Conservation (phyloP, 2,329 filamentous ascomycete genomes). For the Pseudogymnoascus sp. region DNA sequence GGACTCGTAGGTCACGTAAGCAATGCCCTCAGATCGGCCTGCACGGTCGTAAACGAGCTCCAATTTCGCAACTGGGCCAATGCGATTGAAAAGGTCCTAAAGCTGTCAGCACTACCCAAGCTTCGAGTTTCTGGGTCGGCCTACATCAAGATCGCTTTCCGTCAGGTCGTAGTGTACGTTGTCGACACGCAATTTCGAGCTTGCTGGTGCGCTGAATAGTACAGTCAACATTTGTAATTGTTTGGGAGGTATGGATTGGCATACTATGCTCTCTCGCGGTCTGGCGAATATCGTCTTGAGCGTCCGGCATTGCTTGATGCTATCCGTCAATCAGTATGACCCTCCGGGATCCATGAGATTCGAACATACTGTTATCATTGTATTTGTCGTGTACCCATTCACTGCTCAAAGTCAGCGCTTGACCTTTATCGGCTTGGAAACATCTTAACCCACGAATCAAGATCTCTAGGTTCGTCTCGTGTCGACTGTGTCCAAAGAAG, state of each 20-base stretch:
- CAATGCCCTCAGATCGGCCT: slow-evolving; percentile 77
- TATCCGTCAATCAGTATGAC: not conserved
- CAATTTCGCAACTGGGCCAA: slow-evolving; percentile 62
- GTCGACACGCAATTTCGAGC: slow-evolving; percentile 71
- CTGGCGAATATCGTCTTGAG: slow-evolving; percentile 23
- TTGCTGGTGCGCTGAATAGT: slow-evolving; percentile 40
- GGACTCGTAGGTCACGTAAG: slow-evolving; percentile 71
- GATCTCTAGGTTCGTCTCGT: slow-evolving; percentile 55
- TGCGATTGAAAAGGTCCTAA: slow-evolving; percentile 72
- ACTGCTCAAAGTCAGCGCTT: slow-evolving; percentile 34
- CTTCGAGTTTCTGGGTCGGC: slow-evolving; percentile 13
- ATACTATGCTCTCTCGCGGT: slow-evolving; percentile 22
- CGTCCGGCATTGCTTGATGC: not conserved
- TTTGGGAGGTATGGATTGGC: slow-evolving; percentile 6
- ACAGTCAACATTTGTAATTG: slow-evolving; percentile 8
- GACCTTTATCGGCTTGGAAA: not conserved
- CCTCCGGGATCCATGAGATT: not conserved
- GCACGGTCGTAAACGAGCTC: slow-evolving; percentile 77
- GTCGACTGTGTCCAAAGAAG: slow-evolving; percentile 46
- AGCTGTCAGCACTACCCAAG: slow-evolving; percentile 12
- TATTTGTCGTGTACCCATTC: slow-evolving; percentile 94
- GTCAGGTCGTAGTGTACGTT: slow-evolving; percentile 91
- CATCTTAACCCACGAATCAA: slow-evolving; percentile 54
- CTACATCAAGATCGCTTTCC: slow-evolving; percentile 71
- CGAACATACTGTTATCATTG: slow-evolving; percentile 56